phyloP scores from a whole-genome alignment of 1,284 basidiomycete genomes.

The Anthracocystis panici-leucophaei region DNA sequence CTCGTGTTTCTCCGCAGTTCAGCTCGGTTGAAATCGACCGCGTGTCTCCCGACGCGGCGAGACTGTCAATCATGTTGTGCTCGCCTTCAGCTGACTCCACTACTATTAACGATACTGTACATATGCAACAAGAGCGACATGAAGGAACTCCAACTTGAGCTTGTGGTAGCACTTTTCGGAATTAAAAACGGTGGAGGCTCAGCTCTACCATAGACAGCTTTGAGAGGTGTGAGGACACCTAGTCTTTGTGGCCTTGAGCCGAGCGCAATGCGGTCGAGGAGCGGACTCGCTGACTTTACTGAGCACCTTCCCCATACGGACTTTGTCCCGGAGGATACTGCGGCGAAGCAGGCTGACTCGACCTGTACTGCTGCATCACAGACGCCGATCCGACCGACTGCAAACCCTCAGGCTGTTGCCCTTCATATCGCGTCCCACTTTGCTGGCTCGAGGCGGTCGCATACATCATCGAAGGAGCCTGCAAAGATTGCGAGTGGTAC shows the following conservation, averaged over 20 bases:
- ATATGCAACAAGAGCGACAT: background rate
- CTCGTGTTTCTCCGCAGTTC: background rate
- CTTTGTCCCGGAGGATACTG: slow-evolving; percentile 14
- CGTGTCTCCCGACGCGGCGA: no score
- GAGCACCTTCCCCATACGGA: slow-evolving; percentile 8
- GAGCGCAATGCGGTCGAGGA: background rate
- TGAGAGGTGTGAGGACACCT: no score
- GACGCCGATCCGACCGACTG: background rate
- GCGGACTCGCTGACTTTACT: background rate
- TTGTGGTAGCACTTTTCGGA: no score
- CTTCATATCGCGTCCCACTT: background rate
- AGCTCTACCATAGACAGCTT: no score
- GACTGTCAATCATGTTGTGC: no score
- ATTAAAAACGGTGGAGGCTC: no score
- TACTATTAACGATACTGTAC: slow-evolving; percentile 3
- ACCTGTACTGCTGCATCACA: slow-evolving; percentile 8
- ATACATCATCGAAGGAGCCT: slow-evolving; percentile 2
- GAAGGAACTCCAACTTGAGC: no score
- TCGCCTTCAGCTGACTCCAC: background rate
- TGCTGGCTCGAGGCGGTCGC: background rate
- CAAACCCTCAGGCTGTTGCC: slow-evolving; percentile 1
- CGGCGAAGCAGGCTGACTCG: slow-evolving; percentile 14
- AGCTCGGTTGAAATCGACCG: no score
- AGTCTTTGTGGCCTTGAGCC: background rate
- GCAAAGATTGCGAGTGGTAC: slow-evolving; percentile 13